Percentiles rank a stretch among this genome's conserved stretches.
Conservation (phyloP, 345 rosid species). For the Dipteronia dyeriana region DNA sequence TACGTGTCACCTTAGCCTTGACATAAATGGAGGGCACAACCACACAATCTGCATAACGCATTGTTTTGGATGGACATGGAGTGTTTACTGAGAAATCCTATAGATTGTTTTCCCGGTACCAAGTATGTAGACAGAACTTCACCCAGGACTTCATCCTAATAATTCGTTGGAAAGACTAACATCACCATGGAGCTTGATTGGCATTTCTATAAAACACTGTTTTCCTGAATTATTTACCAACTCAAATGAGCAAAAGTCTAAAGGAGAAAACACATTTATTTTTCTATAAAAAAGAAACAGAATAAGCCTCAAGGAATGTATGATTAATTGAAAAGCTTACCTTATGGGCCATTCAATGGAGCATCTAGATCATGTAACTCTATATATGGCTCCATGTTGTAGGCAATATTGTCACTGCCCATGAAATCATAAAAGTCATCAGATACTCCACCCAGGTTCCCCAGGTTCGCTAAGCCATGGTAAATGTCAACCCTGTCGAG, state of each 20-base stretch:
- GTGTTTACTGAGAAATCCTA: neutral
- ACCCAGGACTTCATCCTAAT: neutral
- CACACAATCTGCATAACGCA: conserved; percentile 2
- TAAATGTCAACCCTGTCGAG: conserved; percentile 19
- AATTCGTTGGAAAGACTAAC: neutral
- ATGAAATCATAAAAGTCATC: neutral
- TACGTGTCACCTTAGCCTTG: conserved; percentile 29
- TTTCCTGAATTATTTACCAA: neutral
- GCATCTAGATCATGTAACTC: conserved; percentile 36
- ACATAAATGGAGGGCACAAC: conserved; percentile 26
- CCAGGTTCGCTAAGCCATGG: conserved; percentile 26
- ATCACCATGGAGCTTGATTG: neutral
- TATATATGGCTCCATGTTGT: neutral
- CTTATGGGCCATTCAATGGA: conserved; percentile 23
- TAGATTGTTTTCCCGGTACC: conserved; percentile 20
- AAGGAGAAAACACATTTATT: no score
- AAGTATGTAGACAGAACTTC: neutral
- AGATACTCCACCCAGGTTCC: neutral
- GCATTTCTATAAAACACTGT: neutral
- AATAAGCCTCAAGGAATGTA: no score
- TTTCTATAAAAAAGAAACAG: neutral
- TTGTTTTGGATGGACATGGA: neutral
- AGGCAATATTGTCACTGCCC: neutral
- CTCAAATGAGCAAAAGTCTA: neutral
- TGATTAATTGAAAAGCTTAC: neutral